Conservation (phyloP, 768 basidiomycete species). For the Tubosaeta sp. region DNA sequence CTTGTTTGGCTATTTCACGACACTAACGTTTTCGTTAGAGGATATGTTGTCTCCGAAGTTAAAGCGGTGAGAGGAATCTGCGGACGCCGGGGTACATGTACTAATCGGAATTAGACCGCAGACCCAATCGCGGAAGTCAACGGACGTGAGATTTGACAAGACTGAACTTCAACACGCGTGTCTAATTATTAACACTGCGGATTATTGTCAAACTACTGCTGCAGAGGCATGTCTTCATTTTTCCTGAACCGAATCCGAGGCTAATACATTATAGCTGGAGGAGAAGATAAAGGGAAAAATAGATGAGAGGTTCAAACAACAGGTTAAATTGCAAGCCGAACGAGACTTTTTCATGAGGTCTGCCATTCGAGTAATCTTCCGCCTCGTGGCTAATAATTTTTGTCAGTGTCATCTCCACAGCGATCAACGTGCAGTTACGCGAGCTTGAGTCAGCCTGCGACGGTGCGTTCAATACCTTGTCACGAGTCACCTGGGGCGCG, state of each 20-base stretch:
- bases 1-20: not conserved
- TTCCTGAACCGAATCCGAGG: not conserved
- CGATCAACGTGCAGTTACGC: conserved; percentile 72
- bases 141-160: conserved; percentile 74
- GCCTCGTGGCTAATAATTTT: not conserved
- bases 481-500: conserved; percentile 73
- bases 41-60: conserved; percentile 75
- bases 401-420: conserved; percentile 74
- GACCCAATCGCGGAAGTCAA: conserved; percentile 56
- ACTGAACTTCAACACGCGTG: conserved; percentile 78
- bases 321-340: conserved; percentile 79
- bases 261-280: conserved; percentile 59
- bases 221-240: conserved; percentile 53
- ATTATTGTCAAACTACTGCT: conserved; percentile 93
- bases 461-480: conserved; percentile 68
- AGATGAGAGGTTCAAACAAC: conserved; percentile 68
- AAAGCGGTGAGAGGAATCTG: conserved; percentile 52
- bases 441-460: conserved; percentile 89
- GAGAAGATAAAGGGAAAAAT: conserved; percentile 87
- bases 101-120: conserved; percentile 34
- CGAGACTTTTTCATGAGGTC: conserved; percentile 89
- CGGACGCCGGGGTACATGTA: not conserved
- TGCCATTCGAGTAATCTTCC: not conserved
- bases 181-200: conserved; percentile 92
- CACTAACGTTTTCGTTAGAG: conserved; percentile 46